These are phyloP conservation scores for Saccharomycopsis oosterbeekiorum DNA, from an alignment of 805 yeast genomes.

Conservation along the genomic window DNA sequence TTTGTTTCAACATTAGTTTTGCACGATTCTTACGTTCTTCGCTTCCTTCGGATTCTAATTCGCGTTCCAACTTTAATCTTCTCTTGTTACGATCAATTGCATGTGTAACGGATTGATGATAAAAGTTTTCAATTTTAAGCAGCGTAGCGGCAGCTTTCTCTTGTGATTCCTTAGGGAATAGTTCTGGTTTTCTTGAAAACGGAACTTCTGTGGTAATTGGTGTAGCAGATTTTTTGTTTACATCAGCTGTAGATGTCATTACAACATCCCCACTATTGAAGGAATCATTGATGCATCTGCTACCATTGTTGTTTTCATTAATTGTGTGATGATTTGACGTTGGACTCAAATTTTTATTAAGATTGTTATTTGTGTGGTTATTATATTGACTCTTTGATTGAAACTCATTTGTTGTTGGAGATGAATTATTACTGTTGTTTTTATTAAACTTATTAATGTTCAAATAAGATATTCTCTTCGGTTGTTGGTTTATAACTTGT, in stretches of 20 bases:
- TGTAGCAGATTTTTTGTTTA: not conserved
- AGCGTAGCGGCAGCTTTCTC: slow-evolving; percentile 81
- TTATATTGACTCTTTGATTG: not conserved
- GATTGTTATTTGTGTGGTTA: slow-evolving; percentile 16
- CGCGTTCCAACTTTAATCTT: slow-evolving; percentile 73
- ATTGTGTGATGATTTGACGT: not conserved
- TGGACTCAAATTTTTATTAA: slow-evolving; percentile 13
- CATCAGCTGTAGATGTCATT: not conserved
- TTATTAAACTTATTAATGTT: slow-evolving; percentile 16
- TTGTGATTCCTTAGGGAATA: slow-evolving; percentile 61
- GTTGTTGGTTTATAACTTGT: slow-evolving; percentile 19
- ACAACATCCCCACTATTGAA: not conserved
- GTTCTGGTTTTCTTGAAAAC: slow-evolving; percentile 77
- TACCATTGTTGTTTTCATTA: slow-evolving; percentile 10
- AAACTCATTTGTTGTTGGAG: not conserved
- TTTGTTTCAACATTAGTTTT: slow-evolving; percentile 71
- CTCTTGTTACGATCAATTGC: slow-evolving; percentile 96
- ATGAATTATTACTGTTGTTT: slow-evolving; percentile 5
- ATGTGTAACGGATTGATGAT: slow-evolving; percentile 75
- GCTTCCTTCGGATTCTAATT: slow-evolving; percentile 52
- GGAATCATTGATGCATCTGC: slow-evolving; percentile 11
- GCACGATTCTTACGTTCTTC: slow-evolving; percentile 83
- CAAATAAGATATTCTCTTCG: slow-evolving; percentile 19
- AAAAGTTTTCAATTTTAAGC: slow-evolving; percentile 72
- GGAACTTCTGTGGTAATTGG: slow-evolving; percentile 35